These are phyloP conservation scores for Ophiostoma montium DNA, from an alignment of 2,329 filamentous ascomycete species.

Conservation along the genomic window DNA sequence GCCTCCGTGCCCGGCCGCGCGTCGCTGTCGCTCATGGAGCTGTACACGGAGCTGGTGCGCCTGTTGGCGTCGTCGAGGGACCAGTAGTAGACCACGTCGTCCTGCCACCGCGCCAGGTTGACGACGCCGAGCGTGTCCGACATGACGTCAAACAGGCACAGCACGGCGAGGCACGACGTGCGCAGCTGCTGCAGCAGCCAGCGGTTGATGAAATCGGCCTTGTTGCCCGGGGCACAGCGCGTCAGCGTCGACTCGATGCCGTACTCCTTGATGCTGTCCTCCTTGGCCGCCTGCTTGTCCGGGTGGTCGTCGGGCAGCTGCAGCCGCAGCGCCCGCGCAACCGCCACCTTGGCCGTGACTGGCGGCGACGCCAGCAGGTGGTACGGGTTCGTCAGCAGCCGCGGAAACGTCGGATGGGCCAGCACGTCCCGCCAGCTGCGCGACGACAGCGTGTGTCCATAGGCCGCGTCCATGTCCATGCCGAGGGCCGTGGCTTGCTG, in stretches of 20 bases:
- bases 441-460: too few species aligned
- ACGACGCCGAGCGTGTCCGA: slow-evolving; percentile 19
- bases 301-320: slow-evolving; percentile 24
- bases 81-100: slow-evolving; percentile 28
- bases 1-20: too few species aligned
- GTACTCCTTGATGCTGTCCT: slow-evolving; percentile 32
- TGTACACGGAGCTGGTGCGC: background rate
- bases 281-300: slow-evolving; percentile 21
- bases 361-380: slow-evolving; percentile 25
- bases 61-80: slow-evolving; percentile 19
- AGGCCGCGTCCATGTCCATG: too few species aligned
- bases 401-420: slow-evolving; percentile 21
- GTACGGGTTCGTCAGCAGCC: slow-evolving; percentile 34
- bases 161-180: slow-evolving; percentile 29
- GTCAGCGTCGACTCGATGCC: slow-evolving; percentile 29
- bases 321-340: slow-evolving; percentile 22
- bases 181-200: slow-evolving; percentile 40
- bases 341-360: slow-evolving; percentile 26
- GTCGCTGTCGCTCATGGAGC: background rate
- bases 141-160: slow-evolving; percentile 27
- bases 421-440: background rate
- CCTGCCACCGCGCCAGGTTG: slow-evolving; percentile 26
- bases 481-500: too few species aligned
- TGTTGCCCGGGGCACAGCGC: slow-evolving; percentile 23
- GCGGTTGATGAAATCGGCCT: slow-evolving; percentile 32